These are phyloP conservation scores for Aspergillus panamensis DNA, from an alignment of 495 filamentous ascomycete genomes.

Conservation along the genomic window DNA sequence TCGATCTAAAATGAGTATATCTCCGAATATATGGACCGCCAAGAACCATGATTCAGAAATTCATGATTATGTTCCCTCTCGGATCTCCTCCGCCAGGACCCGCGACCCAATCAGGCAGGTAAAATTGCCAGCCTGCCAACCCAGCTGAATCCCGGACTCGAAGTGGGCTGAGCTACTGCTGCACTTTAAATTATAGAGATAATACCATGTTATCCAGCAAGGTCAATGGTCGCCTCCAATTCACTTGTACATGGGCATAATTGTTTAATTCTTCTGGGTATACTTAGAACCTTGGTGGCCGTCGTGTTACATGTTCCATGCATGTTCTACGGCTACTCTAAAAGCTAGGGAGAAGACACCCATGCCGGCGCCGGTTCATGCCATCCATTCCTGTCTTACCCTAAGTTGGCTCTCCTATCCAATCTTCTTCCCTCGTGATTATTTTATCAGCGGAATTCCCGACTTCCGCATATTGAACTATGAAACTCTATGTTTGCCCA, in stretches of 20 bases:
- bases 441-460: conserved; percentile 23
- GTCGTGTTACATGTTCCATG: conserved; percentile 34
- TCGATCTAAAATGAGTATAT: background rate
- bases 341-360: conserved; percentile 3
- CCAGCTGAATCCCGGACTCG: background rate
- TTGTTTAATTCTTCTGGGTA: background rate
- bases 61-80: background rate
- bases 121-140: background rate
- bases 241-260: too few species aligned
- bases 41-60: background rate
- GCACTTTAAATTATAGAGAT: background rate
- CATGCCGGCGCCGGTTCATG: conserved; percentile 12
- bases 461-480: conserved; percentile 22
- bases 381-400: conserved; percentile 18
- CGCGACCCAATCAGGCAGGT: conserved; percentile 11
- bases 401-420: conserved; percentile 3
- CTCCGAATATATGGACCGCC: background rate
- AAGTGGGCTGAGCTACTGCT: background rate
- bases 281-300: background rate
- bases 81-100: conserved; percentile 10
- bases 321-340: conserved; percentile 45
- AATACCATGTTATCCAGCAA: background rate
- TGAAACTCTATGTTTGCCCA: conserved; percentile 9
- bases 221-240: too few species aligned
- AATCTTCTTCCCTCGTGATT: conserved; percentile 16